These are phyloP conservation scores for Cyclotella atomus DNA, from an alignment of 108 stramenopile species.

Conservation along the genomic window DNA sequence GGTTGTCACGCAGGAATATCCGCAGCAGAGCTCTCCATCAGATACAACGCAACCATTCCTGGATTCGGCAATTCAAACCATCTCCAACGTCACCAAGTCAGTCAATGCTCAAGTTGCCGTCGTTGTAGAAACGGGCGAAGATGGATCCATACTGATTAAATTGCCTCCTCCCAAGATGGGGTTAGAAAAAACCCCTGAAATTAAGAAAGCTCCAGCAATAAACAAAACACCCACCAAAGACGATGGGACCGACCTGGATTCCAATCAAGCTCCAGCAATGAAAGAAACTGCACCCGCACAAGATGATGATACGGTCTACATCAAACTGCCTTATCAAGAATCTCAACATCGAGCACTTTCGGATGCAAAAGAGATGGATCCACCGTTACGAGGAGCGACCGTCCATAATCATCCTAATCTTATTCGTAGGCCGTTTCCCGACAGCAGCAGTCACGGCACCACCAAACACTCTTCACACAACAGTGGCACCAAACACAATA, in stretches of 20 bases:
- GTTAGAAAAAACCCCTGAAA: conserved; percentile 4
- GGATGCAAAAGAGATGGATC: conserved; percentile 24
- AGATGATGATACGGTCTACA: conserved; percentile 36
- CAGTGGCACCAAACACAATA: conserved; percentile 1
- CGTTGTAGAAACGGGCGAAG: conserved; percentile 35
- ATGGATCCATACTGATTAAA: conserved; percentile 45
- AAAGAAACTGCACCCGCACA: neutral
- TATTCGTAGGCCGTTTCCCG: conserved; percentile 25
- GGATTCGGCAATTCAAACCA: neutral
- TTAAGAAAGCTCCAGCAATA: neutral
- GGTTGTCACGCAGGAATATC: neutral
- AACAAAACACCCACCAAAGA: too few relatives aligned
- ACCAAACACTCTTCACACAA: too few relatives aligned
- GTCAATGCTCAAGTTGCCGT: conserved; percentile 1
- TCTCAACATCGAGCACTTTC: neutral
- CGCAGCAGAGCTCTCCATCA: neutral
- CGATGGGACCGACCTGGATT: too few relatives aligned
- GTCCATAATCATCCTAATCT: conserved; percentile 5
- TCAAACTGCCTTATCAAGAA: conserved; percentile 40
- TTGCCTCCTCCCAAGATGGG: conserved; percentile 45
- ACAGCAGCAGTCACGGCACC: too few relatives aligned
- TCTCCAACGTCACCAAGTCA: neutral
- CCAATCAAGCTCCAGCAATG: neutral
- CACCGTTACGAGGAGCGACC: conserved; percentile 31
- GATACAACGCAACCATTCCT: neutral